Base-by-base conservation (phyloP, 108 stramenopile species). In the Cafeteria roenbergensis region DNA sequence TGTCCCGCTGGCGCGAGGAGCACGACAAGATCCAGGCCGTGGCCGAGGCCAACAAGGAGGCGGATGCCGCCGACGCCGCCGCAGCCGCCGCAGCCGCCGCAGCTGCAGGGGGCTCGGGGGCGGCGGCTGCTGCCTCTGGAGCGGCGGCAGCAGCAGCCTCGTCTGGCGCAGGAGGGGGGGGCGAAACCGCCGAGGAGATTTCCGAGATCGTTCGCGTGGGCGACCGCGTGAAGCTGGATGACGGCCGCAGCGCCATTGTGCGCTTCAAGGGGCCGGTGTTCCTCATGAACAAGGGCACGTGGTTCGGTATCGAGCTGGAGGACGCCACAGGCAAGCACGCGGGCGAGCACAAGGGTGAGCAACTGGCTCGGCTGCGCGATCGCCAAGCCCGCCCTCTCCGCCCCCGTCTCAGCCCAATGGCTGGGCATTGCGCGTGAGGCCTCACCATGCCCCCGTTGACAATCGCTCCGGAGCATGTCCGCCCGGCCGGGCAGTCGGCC, bases 241-340 rank as follows among this genome's bases (percentile, higher is more conserved):
- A 61, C 22, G 59, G 59, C 17, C 59, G 37, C 22, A 25, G 3
- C 17, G 59, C 20, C 22, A 3, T 61, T 1, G 34, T 61, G 29
- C 59, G n/a, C 20, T 61, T 61, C 59, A 61, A 32, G 37, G 59
- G 59, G n/a, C 34, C 36, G 21, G 59, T 61, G 59, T 61, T 8
- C 20, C 20, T 8, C 59, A 8, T 61, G 24, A 37, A 38, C 21
- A 61, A 61, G 37, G 59, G 59, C 29, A 61, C 8, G 2, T 61
- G 59, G 59, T 32, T 24, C 59, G 59, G 59, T 27, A 27, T 61
- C 2, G 59, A 61, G 37, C 29, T 61, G 59, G n/a, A 32, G 21
- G 17, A 61, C 17, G 59, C 22, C n/a, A 2, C 2, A 2, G 59
- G 59, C 59, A 48, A 48, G 42, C 42, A 48, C 42, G 6, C 42